These are phyloP conservation scores for Nissolia schottii DNA, from an alignment of 306 rosid genomes.

Conservation along the genomic window DNA sequence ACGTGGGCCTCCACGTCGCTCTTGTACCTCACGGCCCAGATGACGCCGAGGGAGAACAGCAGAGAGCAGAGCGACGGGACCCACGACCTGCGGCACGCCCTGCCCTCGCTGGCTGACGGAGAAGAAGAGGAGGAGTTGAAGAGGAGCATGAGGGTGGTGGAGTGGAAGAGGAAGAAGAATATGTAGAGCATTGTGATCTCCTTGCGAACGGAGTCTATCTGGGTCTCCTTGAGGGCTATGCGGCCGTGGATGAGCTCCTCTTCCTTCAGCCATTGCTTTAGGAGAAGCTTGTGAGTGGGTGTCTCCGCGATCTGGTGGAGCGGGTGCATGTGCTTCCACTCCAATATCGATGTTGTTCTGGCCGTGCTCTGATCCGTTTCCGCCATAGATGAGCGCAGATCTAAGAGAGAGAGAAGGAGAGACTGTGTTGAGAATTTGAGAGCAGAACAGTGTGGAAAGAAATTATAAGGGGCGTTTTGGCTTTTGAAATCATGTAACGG, in stretches of 20 bases:
- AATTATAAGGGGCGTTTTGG: not conserved
- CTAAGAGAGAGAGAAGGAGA: not conserved
- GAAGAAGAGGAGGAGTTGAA: constrained; percentile 47
- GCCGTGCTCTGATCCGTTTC: constrained; percentile 40
- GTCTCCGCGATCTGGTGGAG: constrained; percentile 91
- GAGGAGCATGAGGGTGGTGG: constrained; percentile 69
- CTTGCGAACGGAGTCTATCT: constrained; percentile 62
- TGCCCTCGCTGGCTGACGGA: not conserved
- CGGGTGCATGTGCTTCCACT: constrained; percentile 68
- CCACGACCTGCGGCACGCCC: constrained; percentile 68
- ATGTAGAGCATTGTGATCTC: constrained; percentile 78
- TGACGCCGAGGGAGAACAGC: constrained; percentile 62
- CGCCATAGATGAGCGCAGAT: constrained; percentile 36
- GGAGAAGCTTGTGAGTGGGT: constrained; percentile 92
- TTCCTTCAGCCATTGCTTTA: constrained; percentile 96
- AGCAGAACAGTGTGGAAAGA: not conserved
- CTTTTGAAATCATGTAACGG: constrained; percentile 55
- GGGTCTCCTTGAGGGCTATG: constrained; percentile 70
- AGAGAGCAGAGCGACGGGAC: constrained; percentile 75
- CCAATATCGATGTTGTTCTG: constrained; percentile 55
- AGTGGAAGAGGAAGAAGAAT: constrained; percentile 95
- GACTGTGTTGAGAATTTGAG: not conserved
- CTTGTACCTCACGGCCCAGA: constrained; percentile 89
- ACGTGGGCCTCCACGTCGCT: constrained; percentile 71
- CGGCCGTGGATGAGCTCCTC: constrained; percentile 76